Percentiles rank a stretch among this genome's conserved stretches.
Conservation (phyloP, 768 basidiomycete genomes). For the Termitomyces sp. region DNA sequence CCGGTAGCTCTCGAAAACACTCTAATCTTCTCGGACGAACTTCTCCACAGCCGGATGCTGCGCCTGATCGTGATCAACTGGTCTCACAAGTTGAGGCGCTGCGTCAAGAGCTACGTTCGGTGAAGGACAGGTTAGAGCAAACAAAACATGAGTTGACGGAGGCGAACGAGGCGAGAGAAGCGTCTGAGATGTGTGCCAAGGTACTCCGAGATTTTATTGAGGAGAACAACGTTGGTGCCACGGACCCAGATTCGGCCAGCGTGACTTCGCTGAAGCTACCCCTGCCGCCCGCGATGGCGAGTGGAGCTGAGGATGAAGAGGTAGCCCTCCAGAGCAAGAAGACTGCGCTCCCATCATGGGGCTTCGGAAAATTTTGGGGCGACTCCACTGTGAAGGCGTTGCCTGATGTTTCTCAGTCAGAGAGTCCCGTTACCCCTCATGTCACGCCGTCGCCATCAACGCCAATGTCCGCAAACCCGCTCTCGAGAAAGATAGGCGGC, state of each 20-base stretch:
- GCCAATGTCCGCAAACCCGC: conserved; percentile 34
- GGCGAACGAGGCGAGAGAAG: conserved; percentile 78
- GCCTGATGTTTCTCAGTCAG: conserved; percentile 18
- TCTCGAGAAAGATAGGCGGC: conserved; percentile 65
- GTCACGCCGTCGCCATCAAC: conserved; percentile 23
- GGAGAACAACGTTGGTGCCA: conserved; percentile 59
- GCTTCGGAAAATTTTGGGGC: conserved; percentile 66
- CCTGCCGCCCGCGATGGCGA: conserved; percentile 34
- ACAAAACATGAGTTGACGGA: conserved; percentile 67
- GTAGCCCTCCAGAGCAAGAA: conserved; percentile 29
- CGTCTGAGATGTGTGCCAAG: conserved; percentile 80
- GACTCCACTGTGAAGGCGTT: conserved; percentile 26
- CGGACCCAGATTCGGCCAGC: conserved; percentile 11
- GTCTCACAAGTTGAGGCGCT: conserved; percentile 49
- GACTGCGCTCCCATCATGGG: conserved; percentile 38
- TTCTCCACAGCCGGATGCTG: conserved; percentile 33
- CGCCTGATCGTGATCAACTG: conserved; percentile 13
- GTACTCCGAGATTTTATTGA: conserved; percentile 81
- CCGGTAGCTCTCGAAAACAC: conserved; percentile 31
- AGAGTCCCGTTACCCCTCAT: conserved; percentile 22
- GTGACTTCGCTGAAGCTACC: conserved; percentile 32
- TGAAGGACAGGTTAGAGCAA: conserved; percentile 59
- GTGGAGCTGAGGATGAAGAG: conserved; percentile 32
- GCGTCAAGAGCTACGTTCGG: conserved; percentile 50
- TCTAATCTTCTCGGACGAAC: conserved; percentile 51